Evolutionary conservation across 805 yeast species (phyloP), one percentile per base, ranked within the genome.

Genomic region (Yarrowia phangngaensis): DNA sequence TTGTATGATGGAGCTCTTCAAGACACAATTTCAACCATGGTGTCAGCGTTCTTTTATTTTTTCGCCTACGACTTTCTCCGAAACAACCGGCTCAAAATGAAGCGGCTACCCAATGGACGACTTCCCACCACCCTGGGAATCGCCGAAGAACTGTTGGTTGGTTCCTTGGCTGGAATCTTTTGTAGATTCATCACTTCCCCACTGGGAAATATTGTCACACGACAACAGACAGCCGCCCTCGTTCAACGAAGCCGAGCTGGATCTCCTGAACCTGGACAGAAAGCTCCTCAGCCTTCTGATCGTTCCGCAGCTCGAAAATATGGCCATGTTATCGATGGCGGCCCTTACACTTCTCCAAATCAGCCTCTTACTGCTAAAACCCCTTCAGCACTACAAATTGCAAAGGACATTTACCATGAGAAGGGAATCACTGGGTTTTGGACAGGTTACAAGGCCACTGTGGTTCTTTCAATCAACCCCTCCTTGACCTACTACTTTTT

Each of bases 1-100:
- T 80, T 88, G 55, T 87, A 87, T 62, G 75, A 85, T 34, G 96
- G 96, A 4, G 71, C 87, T 9, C 73, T 82, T 8, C 94, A 55
- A 20, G 65, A 61, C 45, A 52, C 61, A 2, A 49, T 60, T 3
- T 63, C 64, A 11, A 56, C 62, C n/a, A 50, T 55, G 51, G 47
- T 58, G 20, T 61, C 62, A 32, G 59, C 65, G 13, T 62, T 62
- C 43, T 55, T 63, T 24, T 63, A 63, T 55, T 63, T 63, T 52
- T 62, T 53, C 41, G 61, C 62, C 35, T 63, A 63, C 53, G 65
- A 63, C 32, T 50, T 32, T 20, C 33, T 63, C 38, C 56, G 66
- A 29, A 53, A 54, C 32, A n/a, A 50, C 20, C 54, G 63, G 12
- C 35, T 41, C 11, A 41, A 41, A 11, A 30, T 60, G 30, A 27